Conservation (phyloP, 2,329 filamentous ascomycete species). For the Domatiomyces globalis region DNA sequence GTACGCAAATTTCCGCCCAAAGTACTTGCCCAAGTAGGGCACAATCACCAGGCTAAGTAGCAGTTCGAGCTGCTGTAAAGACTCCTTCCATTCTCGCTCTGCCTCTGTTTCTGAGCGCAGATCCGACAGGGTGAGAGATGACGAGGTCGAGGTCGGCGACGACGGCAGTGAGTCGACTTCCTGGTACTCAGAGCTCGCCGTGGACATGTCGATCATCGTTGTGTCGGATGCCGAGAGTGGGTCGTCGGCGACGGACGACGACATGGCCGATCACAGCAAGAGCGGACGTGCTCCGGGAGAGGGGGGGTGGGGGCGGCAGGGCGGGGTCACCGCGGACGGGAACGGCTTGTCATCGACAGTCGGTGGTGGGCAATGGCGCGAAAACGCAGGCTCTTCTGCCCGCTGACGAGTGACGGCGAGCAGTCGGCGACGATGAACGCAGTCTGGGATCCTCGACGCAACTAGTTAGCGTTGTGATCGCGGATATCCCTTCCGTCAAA, state of each 20-base stretch:
- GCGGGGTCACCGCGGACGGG: neutral
- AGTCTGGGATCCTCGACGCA: too few relatives aligned
- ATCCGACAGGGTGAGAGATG: constrained; percentile 32
- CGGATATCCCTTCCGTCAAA: neutral
- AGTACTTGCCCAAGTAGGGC: constrained; percentile 85
- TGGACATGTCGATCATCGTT: constrained; percentile 27
- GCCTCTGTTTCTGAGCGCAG: constrained; percentile 65
- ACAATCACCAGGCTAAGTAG: constrained; percentile 88
- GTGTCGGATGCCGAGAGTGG: constrained; percentile 24
- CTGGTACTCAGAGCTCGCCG: constrained; percentile 21
- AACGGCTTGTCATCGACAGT: neutral
- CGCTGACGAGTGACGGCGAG: too few relatives aligned
- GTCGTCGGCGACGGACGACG: constrained; percentile 9
- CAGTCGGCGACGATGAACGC: neutral
- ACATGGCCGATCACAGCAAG: neutral
- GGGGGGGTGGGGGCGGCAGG: too few relatives aligned
- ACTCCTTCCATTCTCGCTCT: constrained; percentile 88
- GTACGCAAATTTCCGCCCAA: constrained; percentile 87
- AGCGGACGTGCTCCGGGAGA: neutral
- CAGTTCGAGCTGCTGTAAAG: constrained; percentile 82
- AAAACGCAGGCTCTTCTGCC: too few relatives aligned
- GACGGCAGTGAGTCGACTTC: constrained; percentile 33
- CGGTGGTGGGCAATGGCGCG: neutral
- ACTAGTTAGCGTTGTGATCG: neutral
- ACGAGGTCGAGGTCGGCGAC: constrained; percentile 35